Conservation (phyloP, 805 yeast species). For the Wickerhamia fluorescens region DNA sequence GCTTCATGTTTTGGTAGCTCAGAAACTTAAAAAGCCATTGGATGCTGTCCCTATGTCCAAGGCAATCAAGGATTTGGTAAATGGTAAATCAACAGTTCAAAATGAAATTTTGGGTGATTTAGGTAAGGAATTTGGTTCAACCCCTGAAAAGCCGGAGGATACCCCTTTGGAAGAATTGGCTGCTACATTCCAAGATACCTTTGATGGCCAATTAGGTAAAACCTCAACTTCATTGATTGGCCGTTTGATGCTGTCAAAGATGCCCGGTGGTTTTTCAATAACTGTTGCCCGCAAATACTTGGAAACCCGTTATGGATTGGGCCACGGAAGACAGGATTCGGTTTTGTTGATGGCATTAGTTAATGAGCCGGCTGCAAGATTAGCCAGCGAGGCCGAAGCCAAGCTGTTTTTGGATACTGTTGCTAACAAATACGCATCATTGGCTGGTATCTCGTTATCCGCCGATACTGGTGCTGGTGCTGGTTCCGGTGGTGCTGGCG, state of each 20-base stretch:
- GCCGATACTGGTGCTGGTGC: conserved; percentile 54
- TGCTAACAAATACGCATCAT: conserved; percentile 80
- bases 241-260: conserved; percentile 89
- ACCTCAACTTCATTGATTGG: conserved; percentile 85
- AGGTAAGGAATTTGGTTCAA: conserved; percentile 95
- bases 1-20: conserved; percentile 87
- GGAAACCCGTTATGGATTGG: conserved; percentile 89
- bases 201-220: conserved; percentile 86
- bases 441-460: conserved; percentile 70
- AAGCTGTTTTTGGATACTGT: conserved; percentile 77
- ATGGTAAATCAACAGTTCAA: conserved; percentile 98
- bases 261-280: conserved; percentile 99
- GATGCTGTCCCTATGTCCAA: conserved; percentile 82
- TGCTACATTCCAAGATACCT: conserved; percentile 87
- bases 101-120: conserved; percentile 98
- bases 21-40: conserved; percentile 85
- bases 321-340: conserved; percentile 90
- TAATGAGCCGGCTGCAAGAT: conserved; percentile 85
- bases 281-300: conserved; percentile 88
- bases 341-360: conserved; percentile 78
- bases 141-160: conserved; percentile 99
- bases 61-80: conserved; percentile 94
- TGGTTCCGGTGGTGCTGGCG: conserved; percentile 60
- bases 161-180: conserved; percentile 95
- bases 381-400: conserved; percentile 83